Evolutionary conservation across 108 stramenopile genomes (phyloP).

Genomic region (Fistulifera pelliculosa): DNA sequence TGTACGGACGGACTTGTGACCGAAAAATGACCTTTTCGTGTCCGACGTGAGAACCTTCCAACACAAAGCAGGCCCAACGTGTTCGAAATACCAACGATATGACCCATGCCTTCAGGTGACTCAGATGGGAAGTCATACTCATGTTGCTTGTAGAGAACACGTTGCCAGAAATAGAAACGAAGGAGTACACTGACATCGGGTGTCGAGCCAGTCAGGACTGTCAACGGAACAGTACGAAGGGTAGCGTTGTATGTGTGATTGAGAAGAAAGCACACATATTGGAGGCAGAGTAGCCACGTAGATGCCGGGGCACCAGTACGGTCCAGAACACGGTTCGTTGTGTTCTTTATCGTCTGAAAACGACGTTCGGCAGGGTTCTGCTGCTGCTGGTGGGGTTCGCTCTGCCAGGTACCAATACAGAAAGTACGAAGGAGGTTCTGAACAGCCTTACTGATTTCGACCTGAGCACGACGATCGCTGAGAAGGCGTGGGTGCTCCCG

Average conservation of each 20-base stretch:
- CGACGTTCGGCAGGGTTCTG: constrained; percentile 29
- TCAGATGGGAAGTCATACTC: not conserved
- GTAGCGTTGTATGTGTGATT: constrained; percentile 14
- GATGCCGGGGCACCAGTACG: constrained; percentile 12
- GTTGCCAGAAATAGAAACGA: constrained; percentile 14
- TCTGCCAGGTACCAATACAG: constrained; percentile 12
- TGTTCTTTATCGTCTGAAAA: constrained; percentile 11
- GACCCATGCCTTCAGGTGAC: constrained; percentile 9
- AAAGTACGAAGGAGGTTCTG: constrained; percentile 14
- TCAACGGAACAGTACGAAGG: constrained; percentile 7
- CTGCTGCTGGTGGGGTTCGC: constrained; percentile 19
- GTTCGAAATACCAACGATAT: constrained; percentile 19
- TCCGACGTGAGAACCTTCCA: constrained; percentile 9
- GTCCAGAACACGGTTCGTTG: constrained; percentile 9
- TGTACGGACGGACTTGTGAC: constrained; percentile 8
- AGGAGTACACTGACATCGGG: constrained; percentile 17
- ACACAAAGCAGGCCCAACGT: constrained; percentile 21
- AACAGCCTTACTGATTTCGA: constrained; percentile 10
- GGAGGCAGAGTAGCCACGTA: constrained; percentile 12
- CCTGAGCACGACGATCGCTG: constrained; percentile 11
- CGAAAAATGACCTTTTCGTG: constrained; percentile 7
- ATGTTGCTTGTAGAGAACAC: constrained; percentile 3
- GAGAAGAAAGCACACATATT: constrained; percentile 8
- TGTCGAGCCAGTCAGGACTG: constrained; percentile 4
- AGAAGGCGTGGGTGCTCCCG: constrained; percentile 12